These are phyloP conservation scores for Myriosclerotinia scirpicola DNA, from an alignment of 2,329 filamentous ascomycete species.

Conservation along the genomic window DNA sequence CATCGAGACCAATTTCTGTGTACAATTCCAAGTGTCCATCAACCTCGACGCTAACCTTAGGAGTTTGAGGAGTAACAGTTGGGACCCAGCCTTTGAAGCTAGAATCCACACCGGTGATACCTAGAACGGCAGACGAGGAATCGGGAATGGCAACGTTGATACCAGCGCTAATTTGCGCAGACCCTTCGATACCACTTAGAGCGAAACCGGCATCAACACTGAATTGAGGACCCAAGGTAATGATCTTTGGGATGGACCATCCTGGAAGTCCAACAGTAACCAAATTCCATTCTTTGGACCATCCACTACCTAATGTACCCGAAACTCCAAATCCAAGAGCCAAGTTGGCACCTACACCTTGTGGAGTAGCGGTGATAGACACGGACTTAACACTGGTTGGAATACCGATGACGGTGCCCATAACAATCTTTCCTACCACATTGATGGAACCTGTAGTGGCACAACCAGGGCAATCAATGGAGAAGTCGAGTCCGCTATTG, in stretches of 20 bases:
- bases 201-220: conserved; percentile 22
- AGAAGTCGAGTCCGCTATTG: conserved; percentile 20
- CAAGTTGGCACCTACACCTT: conserved; percentile 19
- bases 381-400: conserved; percentile 18
- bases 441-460: conserved; percentile 16
- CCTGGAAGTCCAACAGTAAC: conserved; percentile 19
- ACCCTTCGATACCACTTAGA: conserved; percentile 17
- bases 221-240: conserved; percentile 22
- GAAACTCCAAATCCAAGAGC: conserved; percentile 22
- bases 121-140: conserved; percentile 21
- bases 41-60: conserved; percentile 19
- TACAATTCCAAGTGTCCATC: conserved; percentile 18
- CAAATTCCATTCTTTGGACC: conserved; percentile 21
- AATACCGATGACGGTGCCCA: not conserved
- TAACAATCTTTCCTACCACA: conserved; percentile 20
- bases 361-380: conserved; percentile 14
- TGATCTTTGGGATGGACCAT: conserved; percentile 18
- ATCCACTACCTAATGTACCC: conserved; percentile 21
- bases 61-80: conserved; percentile 16
- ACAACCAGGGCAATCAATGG: conserved; percentile 17
- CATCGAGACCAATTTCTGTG: conserved; percentile 16
- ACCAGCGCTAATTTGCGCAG: conserved; percentile 11
- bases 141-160: conserved; percentile 15
- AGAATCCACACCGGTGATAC: conserved; percentile 13
- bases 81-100: conserved; percentile 19